Percentiles rank a stretch among this genome's conserved stretches.
Conservation (phyloP, 139 green algal species). For the Nannochloris sp. region DNA sequence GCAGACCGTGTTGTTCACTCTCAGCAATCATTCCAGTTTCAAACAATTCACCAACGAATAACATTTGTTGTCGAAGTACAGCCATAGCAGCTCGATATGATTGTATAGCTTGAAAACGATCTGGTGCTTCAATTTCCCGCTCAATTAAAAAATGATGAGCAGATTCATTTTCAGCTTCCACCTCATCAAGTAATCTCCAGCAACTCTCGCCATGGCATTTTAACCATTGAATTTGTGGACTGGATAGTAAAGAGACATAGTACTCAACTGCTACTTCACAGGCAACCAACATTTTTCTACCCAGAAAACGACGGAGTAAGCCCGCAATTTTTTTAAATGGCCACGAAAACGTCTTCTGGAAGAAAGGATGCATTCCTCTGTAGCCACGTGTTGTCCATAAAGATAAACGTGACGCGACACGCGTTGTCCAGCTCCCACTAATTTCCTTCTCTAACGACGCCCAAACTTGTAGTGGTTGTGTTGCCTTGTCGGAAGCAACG, state of each 20-base stretch:
- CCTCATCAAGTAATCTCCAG: constrained; percentile 19
- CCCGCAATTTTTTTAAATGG: constrained; percentile 12
- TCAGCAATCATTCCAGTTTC: constrained; percentile 65
- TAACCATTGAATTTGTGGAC: constrained; percentile 48
- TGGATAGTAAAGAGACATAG: constrained; percentile 58
- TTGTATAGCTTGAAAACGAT: constrained; percentile 77
- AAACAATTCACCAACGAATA: constrained; percentile 67
- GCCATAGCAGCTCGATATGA: constrained; percentile 75
- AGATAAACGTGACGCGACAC: not conserved
- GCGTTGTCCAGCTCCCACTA: not conserved
- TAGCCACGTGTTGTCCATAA: constrained; percentile 6
- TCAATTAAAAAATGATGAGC: constrained; percentile 63
- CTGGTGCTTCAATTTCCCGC: constrained; percentile 75
- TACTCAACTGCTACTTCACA: constrained; percentile 77
- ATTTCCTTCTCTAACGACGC: constrained; percentile 27
- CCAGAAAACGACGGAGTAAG: constrained; percentile 32
- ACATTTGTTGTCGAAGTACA: constrained; percentile 64
- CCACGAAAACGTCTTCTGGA: constrained; percentile 12
- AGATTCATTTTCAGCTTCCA: constrained; percentile 24
- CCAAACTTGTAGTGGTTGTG: constrained; percentile 35
- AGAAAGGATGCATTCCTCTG: not conserved
- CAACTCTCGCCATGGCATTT: constrained; percentile 8
- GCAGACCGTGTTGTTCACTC: constrained; percentile 47
- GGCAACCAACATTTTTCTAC: constrained; percentile 41
- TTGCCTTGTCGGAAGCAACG: constrained; percentile 32